These are phyloP conservation scores for Mortierella sp. DNA, from an alignment of 371 early-diverging fungal species.

Conservation along the genomic window DNA sequence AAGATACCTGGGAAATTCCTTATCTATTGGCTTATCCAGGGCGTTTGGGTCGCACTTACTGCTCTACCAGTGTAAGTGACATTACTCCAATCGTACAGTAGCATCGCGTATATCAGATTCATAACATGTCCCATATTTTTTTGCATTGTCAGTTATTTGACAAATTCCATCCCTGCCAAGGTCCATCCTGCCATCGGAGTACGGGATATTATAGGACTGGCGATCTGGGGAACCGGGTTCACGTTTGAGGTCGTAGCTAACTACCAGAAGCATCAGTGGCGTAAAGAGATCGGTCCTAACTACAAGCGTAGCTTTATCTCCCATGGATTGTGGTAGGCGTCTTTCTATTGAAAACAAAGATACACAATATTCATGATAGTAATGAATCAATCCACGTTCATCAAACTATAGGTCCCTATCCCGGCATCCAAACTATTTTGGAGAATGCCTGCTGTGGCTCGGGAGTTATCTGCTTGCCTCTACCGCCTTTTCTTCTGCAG, in stretches of 20 bases:
- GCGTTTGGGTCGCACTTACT: conserved; percentile 48
- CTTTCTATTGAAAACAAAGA: neutral
- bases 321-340: conserved; percentile 45
- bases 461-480: conserved; percentile 39
- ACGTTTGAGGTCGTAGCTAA: conserved; percentile 40
- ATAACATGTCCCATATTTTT: neutral
- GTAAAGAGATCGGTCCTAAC: conserved; percentile 36
- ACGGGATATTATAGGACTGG: conserved; percentile 33
- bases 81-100: neutral
- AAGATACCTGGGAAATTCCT: conserved; percentile 26
- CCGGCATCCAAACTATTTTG: conserved; percentile 56
- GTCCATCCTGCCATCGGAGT: conserved; percentile 33
- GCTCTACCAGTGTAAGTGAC: conserved; percentile 45
- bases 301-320: conserved; percentile 54
- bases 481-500: conserved; percentile 15
- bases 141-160: conserved; percentile 18
- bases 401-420: conserved; percentile 38
- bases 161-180: conserved; percentile 39
- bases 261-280: conserved; percentile 49
- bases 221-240: conserved; percentile 40
- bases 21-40: conserved; percentile 49
- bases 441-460: conserved; percentile 50
- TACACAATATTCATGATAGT: neutral
- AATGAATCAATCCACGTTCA: neutral
- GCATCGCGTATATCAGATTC: neutral